These are phyloP conservation scores for Stagonosporopsis vannaccii DNA, from an alignment of 2,329 filamentous ascomycete genomes.

Conservation along the genomic window DNA sequence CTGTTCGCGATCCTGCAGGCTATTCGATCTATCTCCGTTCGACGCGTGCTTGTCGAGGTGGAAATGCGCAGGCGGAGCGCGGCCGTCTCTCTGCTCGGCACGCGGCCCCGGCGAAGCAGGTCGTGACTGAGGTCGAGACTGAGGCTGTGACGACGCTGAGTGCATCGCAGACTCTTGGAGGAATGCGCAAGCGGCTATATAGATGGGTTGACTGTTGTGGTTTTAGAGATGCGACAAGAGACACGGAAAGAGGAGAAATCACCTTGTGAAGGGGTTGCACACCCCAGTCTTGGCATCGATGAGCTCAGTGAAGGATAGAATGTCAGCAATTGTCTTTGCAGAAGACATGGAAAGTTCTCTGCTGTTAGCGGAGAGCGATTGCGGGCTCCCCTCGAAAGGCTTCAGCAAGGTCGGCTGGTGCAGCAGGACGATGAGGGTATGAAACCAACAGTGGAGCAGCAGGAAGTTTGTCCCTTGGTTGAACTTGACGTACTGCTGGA, in stretches of 20 bases:
- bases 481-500: conserved; percentile 80
- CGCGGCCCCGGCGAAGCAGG: conserved; percentile 9
- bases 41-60: conserved; percentile 10
- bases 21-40: conserved; percentile 23
- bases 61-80: conserved; percentile 3
- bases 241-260: neutral
- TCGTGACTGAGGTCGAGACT: conserved; percentile 62
- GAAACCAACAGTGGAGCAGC: conserved; percentile 87
- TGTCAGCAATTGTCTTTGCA: conserved; percentile 90
- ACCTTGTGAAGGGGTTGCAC: conserved; percentile 81
- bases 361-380: conserved; percentile 80
- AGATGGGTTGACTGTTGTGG: conserved; percentile 76
- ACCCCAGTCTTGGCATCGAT: conserved; percentile 87
- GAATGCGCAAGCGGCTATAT: conserved; percentile 89
- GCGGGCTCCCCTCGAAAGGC: conserved; percentile 72
- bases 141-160: conserved; percentile 67
- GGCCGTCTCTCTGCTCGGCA: conserved; percentile 4
- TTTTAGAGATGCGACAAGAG: conserved; percentile 19
- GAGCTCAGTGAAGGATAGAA: conserved; percentile 83
- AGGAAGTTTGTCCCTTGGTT: conserved; percentile 89
- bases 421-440: conserved; percentile 82
- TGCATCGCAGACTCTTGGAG: conserved; percentile 80
- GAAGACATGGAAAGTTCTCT: conserved; percentile 85
- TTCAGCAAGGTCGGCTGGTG: conserved; percentile 85
- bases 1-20: conserved; percentile 44